A percentile compares a stretch with the other conserved stretches of the same genome.
Evolutionary conservation across 2,329 filamentous ascomycete genomes (phyloP).

Genomic region (Colletotrichum higginsianum): DNA sequence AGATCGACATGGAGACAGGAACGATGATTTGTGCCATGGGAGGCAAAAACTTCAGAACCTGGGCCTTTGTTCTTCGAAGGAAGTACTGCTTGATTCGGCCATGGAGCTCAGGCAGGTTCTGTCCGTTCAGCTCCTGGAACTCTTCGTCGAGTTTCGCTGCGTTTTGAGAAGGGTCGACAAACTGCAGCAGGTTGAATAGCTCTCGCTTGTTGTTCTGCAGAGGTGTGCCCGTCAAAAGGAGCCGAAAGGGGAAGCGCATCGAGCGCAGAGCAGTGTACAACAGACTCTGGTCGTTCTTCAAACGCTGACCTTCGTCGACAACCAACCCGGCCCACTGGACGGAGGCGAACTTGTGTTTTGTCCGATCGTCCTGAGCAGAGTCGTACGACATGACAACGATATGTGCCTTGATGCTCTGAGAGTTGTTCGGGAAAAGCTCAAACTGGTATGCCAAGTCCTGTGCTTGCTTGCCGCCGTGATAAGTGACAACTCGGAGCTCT

Average conservation of each 20-base stretch:
- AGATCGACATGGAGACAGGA: conserved; percentile 92
- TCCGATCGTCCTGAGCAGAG: conserved; percentile 81
- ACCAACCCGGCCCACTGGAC: conserved; percentile 90
- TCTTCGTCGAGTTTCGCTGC: conserved; percentile 82
- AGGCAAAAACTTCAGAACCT: conserved; percentile 92
- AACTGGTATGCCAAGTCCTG: conserved; percentile 85
- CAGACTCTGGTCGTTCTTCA: conserved; percentile 92
- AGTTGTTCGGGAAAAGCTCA: conserved; percentile 83
- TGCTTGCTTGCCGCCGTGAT: conserved; percentile 83
- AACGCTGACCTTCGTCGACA: conserved; percentile 93
- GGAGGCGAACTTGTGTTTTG: conserved; percentile 74
- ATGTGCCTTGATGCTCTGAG: conserved; percentile 84
- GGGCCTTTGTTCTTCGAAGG: conserved; percentile 84
- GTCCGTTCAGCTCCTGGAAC: conserved; percentile 84
- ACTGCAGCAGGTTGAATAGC: conserved; percentile 96
- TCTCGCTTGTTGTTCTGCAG: conserved; percentile 96
- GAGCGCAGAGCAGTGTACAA: conserved; percentile 82
- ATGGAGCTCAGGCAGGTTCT: conserved; percentile 87
- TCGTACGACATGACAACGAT: conserved; percentile 97
- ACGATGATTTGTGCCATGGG: conserved; percentile 96
- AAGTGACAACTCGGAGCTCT: conserved; percentile 88
- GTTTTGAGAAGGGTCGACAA: conserved; percentile 81
- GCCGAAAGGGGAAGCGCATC: conserved; percentile 85
- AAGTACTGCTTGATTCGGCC: conserved; percentile 83
- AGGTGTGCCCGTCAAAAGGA: conserved; percentile 92